These are phyloP conservation scores for Lasiosphaeriaceae sp. DNA, from an alignment of 495 filamentous ascomycete species.

Conservation along the genomic window DNA sequence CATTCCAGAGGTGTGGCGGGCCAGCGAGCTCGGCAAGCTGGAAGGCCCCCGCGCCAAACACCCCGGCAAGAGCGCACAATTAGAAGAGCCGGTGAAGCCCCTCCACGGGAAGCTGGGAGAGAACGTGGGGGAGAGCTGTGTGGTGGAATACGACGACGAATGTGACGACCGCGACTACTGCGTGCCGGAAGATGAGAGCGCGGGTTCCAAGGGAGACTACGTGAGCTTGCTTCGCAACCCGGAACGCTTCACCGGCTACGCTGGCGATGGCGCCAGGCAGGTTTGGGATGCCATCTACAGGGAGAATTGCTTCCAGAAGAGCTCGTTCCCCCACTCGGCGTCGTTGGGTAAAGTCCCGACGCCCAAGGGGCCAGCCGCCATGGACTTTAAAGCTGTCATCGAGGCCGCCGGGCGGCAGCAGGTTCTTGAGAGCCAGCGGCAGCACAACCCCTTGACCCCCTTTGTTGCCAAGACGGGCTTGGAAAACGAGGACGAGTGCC, in stretches of 20 bases:
- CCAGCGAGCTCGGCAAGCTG: conserved; percentile 86
- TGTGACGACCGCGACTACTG: conserved; percentile 98
- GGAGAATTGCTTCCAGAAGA: conserved; percentile 92
- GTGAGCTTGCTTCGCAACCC: conserved; percentile 92
- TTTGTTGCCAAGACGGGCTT: conserved; percentile 52
- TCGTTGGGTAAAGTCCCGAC: conserved; percentile 35
- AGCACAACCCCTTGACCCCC: conserved; percentile 46
- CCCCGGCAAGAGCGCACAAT: conserved; percentile 68
- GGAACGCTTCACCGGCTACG: conserved; percentile 91
- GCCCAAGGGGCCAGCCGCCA: conserved; percentile 61
- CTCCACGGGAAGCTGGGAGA: conserved; percentile 81
- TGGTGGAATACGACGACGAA: conserved; percentile 96
- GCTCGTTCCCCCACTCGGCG: conserved; percentile 49
- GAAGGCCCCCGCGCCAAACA: conserved; percentile 89
- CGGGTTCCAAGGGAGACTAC: conserved; percentile 86
- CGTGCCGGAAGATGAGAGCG: conserved; percentile 89
- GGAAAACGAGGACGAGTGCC: conserved; percentile 81
- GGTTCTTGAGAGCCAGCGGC: conserved; percentile 46
- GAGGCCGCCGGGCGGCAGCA: conserved; percentile 66
- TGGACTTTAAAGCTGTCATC: conserved; percentile 79
- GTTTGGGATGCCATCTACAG: conserved; percentile 97
- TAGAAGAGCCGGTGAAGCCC: conserved; percentile 65
- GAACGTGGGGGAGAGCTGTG: conserved; percentile 87
- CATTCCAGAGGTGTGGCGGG: conserved; percentile 86
- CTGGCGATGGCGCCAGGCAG: conserved; percentile 73